Conservation (phyloP, 164 flowering plant species). For the Saururus chinensis region DNA sequence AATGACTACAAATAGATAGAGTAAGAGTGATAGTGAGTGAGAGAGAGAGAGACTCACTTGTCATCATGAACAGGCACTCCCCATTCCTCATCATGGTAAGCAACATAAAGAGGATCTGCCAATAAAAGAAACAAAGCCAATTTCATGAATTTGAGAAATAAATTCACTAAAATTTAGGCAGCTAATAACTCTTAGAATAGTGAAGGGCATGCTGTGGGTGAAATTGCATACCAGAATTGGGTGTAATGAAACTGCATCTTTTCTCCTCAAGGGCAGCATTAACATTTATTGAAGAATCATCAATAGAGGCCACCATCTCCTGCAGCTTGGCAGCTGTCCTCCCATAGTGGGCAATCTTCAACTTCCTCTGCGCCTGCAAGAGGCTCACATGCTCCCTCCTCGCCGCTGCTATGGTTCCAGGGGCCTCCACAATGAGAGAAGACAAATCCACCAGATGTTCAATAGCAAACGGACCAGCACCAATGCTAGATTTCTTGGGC, state of each 20-base stretch:
- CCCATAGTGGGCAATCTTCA: constrained; percentile 83
- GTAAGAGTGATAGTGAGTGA: too few species aligned
- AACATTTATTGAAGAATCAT: constrained; percentile 6
- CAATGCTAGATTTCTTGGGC: constrained; percentile 23
- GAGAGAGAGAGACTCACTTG: constrained; percentile 31
- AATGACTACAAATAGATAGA: too few species aligned
- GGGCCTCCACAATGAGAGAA: constrained; percentile 43
- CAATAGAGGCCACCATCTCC: constrained; percentile 23
- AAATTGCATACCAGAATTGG: constrained; percentile 59
- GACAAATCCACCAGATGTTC: constrained; percentile 13
- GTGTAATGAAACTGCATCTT: constrained; percentile 76
- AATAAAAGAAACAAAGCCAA: neutral
- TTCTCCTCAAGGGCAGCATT: constrained; percentile 27
- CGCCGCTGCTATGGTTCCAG: constrained; percentile 77
- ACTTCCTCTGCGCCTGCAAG: constrained; percentile 60
- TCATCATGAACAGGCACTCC: constrained; percentile 93
- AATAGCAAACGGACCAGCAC: constrained; percentile 7
- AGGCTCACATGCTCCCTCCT: constrained; percentile 69
- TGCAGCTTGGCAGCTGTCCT: constrained; percentile 54
- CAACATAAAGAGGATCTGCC: constrained; percentile 74
- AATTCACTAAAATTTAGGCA: neutral
- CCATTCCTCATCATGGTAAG: constrained; percentile 96
- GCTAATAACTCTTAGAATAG: neutral
- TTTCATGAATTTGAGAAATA: too few species aligned
- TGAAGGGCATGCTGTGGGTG: neutral